phyloP scores from a whole-genome alignment of 139 green algal species.

The Coelastrella sp. region DNA sequence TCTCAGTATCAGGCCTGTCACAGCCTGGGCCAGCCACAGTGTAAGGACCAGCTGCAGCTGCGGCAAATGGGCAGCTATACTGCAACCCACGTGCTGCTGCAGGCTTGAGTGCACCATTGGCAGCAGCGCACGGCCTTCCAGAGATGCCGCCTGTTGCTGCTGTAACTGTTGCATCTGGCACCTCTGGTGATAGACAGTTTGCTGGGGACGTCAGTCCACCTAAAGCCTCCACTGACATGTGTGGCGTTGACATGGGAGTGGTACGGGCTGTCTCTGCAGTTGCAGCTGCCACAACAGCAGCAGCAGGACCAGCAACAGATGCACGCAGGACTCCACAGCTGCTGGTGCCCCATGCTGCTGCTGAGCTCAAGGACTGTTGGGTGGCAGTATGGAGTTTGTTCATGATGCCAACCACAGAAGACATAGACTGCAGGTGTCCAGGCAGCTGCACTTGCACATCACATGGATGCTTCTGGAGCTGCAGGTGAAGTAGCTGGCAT shows the following conservation, averaged over 20 bases:
- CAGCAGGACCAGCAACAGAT: neutral
- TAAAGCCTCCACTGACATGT: constrained; percentile 1
- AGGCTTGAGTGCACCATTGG: neutral
- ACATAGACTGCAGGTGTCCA: neutral
- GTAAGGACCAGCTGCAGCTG: neutral
- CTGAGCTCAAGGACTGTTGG: neutral
- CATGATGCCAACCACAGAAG: neutral
- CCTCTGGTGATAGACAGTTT: constrained; percentile 15
- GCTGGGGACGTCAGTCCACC: constrained; percentile 9
- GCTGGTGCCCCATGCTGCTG: constrained; percentile 12
- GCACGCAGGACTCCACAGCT: neutral
- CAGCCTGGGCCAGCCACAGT: neutral
- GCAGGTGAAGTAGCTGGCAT: constrained; percentile 32
- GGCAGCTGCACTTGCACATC: constrained; percentile 19
- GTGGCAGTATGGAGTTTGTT: constrained; percentile 19
- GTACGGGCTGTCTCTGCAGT: neutral
- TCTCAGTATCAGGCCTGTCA: neutral
- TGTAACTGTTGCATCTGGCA: neutral
- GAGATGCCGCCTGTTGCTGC: neutral
- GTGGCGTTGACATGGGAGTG: neutral
- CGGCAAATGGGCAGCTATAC: neutral
- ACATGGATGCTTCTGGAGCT: neutral
- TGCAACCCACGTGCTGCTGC: neutral
- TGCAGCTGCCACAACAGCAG: neutral
- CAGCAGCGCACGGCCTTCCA: too few relatives aligned